A percentile compares a stretch with the other conserved stretches of the same genome.
Conservation (phyloP, 306 rosid species). For the Cucumis sativus region DNA sequence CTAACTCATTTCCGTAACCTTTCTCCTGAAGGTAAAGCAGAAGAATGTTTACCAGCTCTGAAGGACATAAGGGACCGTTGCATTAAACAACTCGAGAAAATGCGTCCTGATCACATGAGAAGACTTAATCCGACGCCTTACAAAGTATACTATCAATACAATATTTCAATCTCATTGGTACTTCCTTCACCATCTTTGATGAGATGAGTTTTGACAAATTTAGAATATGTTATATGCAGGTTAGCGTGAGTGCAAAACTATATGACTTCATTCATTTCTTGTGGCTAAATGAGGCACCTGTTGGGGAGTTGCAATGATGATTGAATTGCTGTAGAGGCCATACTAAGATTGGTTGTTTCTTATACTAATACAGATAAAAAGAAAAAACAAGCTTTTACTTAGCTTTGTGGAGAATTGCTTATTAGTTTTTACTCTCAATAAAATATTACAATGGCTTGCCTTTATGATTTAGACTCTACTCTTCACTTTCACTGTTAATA, state of each 20-base stretch:
- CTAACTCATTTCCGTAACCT: background rate
- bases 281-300: constrained; percentile 98
- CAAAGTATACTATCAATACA: constrained; percentile 36
- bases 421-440: background rate
- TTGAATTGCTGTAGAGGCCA: background rate
- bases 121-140: constrained; percentile 94
- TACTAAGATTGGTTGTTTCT: background rate
- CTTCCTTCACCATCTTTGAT: background rate
- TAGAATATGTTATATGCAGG: constrained; percentile 28
- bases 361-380: background rate
- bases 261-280: constrained; percentile 87
- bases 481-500: background rate
- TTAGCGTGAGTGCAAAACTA: constrained; percentile 74
- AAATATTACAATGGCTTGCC: background rate
- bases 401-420: background rate
- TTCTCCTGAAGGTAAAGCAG: constrained; percentile 32
- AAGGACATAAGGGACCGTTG: constrained; percentile 67
- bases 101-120: constrained; percentile 98
- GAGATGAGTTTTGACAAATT: background rate
- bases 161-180: constrained; percentile 4
- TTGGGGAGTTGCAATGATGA: constrained; percentile 70
- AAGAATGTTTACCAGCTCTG: constrained; percentile 58
- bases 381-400: background rate
- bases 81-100: constrained; percentile 66
- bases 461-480: no score